Evolutionary conservation across 495 filamentous ascomycete species (phyloP).

Genomic region (Penicillium salamii): DNA sequence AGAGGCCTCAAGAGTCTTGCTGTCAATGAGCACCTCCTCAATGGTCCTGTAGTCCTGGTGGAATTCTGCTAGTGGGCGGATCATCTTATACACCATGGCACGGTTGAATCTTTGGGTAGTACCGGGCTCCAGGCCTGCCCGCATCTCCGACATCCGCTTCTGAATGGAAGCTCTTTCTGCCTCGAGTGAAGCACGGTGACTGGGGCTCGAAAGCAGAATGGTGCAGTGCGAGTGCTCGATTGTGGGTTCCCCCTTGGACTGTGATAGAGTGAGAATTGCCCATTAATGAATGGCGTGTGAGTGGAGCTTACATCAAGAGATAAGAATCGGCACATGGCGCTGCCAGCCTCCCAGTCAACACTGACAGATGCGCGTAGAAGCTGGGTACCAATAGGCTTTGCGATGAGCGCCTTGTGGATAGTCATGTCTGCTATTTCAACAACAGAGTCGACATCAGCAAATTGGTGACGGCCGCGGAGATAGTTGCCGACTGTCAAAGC

Average conservation of each 20-base stretch:
- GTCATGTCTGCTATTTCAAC: constrained; percentile 25
- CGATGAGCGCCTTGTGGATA: constrained; percentile 23
- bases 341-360: constrained; percentile 5
- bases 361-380: constrained; percentile 16
- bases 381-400: not conserved
- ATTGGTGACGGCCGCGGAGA: not conserved
- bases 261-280: not conserved
- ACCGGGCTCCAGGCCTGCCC: constrained; percentile 35
- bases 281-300: not conserved
- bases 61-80: constrained; percentile 63
- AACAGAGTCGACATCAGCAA: not conserved
- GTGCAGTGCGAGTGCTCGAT: not conserved
- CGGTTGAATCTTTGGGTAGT: constrained; percentile 25
- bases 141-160: constrained; percentile 24
- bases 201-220: not conserved
- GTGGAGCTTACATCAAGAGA: constrained; percentile 5
- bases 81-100: constrained; percentile 65
- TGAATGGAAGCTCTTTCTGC: constrained; percentile 3
- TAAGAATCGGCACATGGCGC: constrained; percentile 26
- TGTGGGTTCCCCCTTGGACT: constrained; percentile 15
- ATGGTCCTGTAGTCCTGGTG: constrained; percentile 58
- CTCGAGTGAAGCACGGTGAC: not conserved
- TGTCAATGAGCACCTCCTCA: constrained; percentile 35
- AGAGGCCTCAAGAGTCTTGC: constrained; percentile 28
- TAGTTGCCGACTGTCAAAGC: constrained; percentile 17